These are phyloP conservation scores for Colletotrichum lentis DNA, from an alignment of 2,329 filamentous ascomycete genomes.

Conservation along the genomic window DNA sequence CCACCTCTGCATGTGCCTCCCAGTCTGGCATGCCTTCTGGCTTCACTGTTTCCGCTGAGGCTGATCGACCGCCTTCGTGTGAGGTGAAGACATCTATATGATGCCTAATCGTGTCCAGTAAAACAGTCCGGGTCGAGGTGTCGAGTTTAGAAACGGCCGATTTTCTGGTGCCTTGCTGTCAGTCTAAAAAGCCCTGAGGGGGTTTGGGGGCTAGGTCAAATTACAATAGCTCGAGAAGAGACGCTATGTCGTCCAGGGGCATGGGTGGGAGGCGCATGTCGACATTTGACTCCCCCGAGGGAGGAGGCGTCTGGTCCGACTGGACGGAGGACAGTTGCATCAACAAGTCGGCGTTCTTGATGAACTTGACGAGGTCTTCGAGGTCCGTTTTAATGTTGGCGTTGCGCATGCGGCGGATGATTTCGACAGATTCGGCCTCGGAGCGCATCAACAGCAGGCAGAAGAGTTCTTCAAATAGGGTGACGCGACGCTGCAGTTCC, in stretches of 20 bases:
- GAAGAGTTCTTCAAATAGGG: constrained; percentile 36
- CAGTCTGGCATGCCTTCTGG: constrained; percentile 1
- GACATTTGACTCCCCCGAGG: not conserved
- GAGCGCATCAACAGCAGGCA: constrained; percentile 30
- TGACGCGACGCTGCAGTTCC: constrained; percentile 32
- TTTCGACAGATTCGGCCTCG: constrained; percentile 37
- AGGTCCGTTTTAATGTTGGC: constrained; percentile 31
- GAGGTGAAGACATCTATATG: constrained; percentile 21
- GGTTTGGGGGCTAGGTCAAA: not conserved
- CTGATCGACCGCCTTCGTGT: not conserved
- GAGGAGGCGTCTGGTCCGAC: constrained; percentile 15
- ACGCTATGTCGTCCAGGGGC: constrained; percentile 24
- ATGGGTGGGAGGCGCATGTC: not conserved
- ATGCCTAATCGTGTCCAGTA: constrained; percentile 26
- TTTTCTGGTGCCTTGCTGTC: constrained; percentile 19
- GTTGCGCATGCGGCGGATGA: constrained; percentile 35
- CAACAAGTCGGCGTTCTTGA: constrained; percentile 38
- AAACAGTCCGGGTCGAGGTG: constrained; percentile 3
- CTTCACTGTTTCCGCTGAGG: not conserved
- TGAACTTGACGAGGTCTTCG: constrained; percentile 34
- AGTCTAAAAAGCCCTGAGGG: constrained; percentile 6
- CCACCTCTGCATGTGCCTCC: not conserved
- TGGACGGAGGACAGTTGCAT: constrained; percentile 28
- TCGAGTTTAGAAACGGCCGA: constrained; percentile 30
- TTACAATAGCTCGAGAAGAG: constrained; percentile 30